Evolutionary conservation across 1,284 basidiomycete genomes (phyloP), one percentile per base, ranked within the genome.

Genomic region (Malassezia globosa): DNA sequence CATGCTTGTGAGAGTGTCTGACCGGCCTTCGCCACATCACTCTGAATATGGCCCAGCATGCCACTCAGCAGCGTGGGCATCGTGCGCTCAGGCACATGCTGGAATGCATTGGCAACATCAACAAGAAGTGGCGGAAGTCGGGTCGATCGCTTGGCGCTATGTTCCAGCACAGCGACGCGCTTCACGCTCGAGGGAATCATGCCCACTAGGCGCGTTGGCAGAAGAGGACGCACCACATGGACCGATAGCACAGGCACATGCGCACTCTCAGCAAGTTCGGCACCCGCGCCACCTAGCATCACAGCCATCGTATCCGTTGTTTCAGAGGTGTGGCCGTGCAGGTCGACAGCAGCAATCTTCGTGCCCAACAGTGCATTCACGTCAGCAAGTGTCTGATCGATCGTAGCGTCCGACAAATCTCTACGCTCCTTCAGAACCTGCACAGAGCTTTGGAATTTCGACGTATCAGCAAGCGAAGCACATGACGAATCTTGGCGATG

Each of bases 51-150:
- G 43, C 63, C 63, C 49, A 67, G 63, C 27, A 44, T 22, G 37
- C 59, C 65, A 48, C 60, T 59, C 55, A 64, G 44, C 22, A 67
- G 52, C 24, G 56, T 40, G 11, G 63, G 61, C 7, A 60, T 60
- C 16, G 56, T 43, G 13, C 69, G 67, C 18, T 77, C 74, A 1
- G 75, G 63, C 26, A 80, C 77, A 22, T 80, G 75, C 65, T 88
- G 85, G 38, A 89, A 73, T 6, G 83, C 81, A 46, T 77, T 79
- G 51, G 85, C 78, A 21, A 89, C 75, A 35, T 92, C 88, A 39
- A 94, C 78, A 69, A 85, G 90, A 14, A 92, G 76, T 0, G 87
- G 82, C 1, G 87, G 84, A 81, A 86, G 92, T 73, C 88, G 88
- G 42, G 82, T 83, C 16, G 80, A 78, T 77, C 83, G 85, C 54